Percentiles rank a stretch among this genome's conserved stretches.
Conservation (phyloP, 2,329 filamentous ascomycete genomes). For the Raffaelea arxii region DNA sequence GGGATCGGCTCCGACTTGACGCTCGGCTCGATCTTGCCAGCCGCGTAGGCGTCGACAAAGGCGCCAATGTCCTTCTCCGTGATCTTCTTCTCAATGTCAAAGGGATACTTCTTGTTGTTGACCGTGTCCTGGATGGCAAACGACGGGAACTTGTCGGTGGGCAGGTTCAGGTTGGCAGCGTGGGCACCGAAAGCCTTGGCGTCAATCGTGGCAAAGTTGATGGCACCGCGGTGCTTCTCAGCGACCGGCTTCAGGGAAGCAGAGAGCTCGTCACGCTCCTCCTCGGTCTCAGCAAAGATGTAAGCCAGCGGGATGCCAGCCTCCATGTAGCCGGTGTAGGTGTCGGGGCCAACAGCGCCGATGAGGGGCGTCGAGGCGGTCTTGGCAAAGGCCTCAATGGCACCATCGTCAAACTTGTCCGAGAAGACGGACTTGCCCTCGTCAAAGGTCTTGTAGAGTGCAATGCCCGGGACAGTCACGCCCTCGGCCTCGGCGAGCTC, state of each 20-base stretch:
- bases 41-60: conserved; percentile 78
- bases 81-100: conserved; percentile 73
- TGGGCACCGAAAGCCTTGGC: conserved; percentile 90
- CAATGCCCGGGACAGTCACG: conserved; percentile 74
- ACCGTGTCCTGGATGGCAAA: conserved; percentile 94
- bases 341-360: conserved; percentile 94
- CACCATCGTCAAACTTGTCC: conserved; percentile 71
- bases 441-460: conserved; percentile 96
- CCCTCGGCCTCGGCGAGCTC: conserved; percentile 82
- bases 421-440: conserved; percentile 84
- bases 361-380: conserved; percentile 79
- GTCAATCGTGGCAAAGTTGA: conserved; percentile 98
- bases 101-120: conserved; percentile 98
- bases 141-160: conserved; percentile 87
- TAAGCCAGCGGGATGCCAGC: conserved; percentile 89
- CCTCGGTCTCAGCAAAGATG: conserved; percentile 87
- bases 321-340: conserved; percentile 90
- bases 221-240: conserved; percentile 81
- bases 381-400: conserved; percentile 76
- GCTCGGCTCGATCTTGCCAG: conserved; percentile 86
- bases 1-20: conserved; percentile 98
- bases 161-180: conserved; percentile 93
- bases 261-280: conserved; percentile 76
- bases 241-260: conserved; percentile 76
- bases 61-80: conserved; percentile 59